These are phyloP conservation scores for Erythrobasidium yunnanense DNA, from an alignment of 768 basidiomycete species.

Conservation along the genomic window DNA sequence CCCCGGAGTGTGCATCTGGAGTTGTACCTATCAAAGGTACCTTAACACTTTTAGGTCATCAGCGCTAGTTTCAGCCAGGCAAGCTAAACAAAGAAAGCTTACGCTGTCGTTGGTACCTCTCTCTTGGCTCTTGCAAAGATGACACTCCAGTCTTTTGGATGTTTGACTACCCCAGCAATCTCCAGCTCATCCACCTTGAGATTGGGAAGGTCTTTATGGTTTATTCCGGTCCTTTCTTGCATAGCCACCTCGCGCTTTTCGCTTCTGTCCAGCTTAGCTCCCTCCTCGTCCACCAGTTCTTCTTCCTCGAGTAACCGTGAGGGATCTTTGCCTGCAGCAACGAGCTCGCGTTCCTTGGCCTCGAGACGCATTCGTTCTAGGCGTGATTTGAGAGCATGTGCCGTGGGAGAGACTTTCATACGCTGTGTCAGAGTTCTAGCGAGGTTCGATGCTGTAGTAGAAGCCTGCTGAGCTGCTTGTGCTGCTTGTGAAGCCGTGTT, in stretches of 20 bases:
- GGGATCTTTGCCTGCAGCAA: neutral
- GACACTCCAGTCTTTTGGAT: conserved; percentile 20
- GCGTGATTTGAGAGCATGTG: conserved; percentile 8
- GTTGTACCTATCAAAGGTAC: conserved; percentile 28
- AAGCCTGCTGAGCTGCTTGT: conserved; percentile 17
- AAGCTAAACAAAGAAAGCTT: neutral
- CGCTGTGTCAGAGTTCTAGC: conserved; percentile 8
- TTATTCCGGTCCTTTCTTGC: neutral
- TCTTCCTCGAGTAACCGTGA: neutral
- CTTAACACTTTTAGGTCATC: neutral
- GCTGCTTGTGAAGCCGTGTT: conserved; percentile 2
- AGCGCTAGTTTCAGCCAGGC: too few species aligned
- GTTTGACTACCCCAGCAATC: neutral
- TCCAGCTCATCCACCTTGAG: conserved; percentile 14
- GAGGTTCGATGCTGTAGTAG: neutral
- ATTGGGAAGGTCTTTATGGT: neutral
- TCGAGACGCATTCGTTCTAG: conserved; percentile 8
- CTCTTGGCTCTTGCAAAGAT: conserved; percentile 11
- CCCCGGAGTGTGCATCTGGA: conserved; percentile 25
- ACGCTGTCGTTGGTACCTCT: conserved; percentile 3
- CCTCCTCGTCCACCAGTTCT: conserved; percentile 12
- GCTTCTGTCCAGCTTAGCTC: neutral
- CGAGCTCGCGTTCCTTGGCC: conserved; percentile 4
- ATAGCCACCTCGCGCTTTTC: neutral
- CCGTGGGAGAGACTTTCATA: conserved; percentile 10